Percentiles rank a stretch among this genome's conserved stretches.
phyloP scores from a whole-genome alignment of 345 rosid genomes.

The Salix exigua region DNA sequence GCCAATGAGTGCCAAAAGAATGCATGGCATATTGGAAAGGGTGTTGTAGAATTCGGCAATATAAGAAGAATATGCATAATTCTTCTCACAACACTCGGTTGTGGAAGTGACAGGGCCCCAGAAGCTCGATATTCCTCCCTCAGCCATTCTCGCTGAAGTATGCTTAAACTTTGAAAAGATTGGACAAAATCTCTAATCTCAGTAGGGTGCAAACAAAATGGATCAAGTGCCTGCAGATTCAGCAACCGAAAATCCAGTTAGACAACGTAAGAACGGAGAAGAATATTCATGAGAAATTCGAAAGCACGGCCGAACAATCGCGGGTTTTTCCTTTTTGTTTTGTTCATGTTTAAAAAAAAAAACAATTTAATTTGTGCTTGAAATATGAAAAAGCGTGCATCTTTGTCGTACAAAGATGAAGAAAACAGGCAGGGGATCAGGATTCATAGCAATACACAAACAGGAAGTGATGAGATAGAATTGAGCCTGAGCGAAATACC shows the following conservation, averaged over 20 bases:
- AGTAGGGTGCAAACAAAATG: background rate
- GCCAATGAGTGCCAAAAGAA: slow-evolving; percentile 73
- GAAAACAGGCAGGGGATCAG: too few species aligned
- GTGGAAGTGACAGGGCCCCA: slow-evolving; percentile 90
- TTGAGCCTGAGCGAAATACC: too few species aligned
- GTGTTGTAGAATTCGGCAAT: slow-evolving; percentile 87
- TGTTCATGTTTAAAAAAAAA: too few species aligned
- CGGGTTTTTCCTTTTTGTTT: too few species aligned
- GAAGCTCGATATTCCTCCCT: slow-evolving; percentile 60
- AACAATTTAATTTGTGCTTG: too few species aligned
- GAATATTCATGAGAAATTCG: too few species aligned
- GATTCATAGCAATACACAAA: too few species aligned
- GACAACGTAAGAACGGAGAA: too few species aligned
- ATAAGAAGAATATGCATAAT: slow-evolving; percentile 60
- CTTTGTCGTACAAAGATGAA: too few species aligned
- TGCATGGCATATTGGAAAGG: slow-evolving; percentile 60
- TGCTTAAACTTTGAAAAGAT: background rate
- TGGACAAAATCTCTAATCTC: background rate
- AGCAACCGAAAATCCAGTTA: background rate
- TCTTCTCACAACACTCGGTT: slow-evolving; percentile 72
- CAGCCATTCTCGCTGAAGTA: slow-evolving; percentile 51
- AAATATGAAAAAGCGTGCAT: too few species aligned
- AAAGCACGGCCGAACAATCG: too few species aligned
- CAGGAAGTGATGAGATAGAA: too few species aligned
- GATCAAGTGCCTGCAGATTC: background rate